Conservation (phyloP, 345 rosid genomes). For the Populus deltoides region DNA sequence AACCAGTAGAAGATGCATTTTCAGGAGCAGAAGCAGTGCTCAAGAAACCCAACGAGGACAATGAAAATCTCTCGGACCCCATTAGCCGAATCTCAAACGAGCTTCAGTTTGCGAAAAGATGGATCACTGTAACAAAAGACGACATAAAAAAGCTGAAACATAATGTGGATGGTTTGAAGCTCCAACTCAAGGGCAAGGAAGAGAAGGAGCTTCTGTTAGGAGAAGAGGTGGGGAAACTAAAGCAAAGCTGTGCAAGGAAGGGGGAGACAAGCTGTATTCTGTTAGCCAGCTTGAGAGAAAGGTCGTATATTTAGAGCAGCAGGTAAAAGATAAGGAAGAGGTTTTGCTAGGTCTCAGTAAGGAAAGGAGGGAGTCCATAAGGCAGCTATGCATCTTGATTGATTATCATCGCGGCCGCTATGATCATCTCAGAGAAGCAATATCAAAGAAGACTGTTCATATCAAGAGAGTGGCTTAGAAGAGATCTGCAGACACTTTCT, state of each 20-base stretch:
- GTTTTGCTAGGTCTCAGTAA: constrained; percentile 2
- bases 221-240: constrained; percentile 5
- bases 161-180: neutral
- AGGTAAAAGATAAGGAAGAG: constrained; percentile 12
- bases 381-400: constrained; percentile 21
- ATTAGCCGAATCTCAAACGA: constrained; percentile 41
- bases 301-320: constrained; percentile 12
- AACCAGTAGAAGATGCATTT: constrained; percentile 26
- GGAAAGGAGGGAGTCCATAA: constrained; percentile 28
- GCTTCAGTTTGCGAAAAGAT: constrained; percentile 37
- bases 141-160: constrained; percentile 15
- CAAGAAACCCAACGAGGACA: constrained; percentile 34
- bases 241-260: neutral
- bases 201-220: neutral
- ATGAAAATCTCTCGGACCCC: constrained; percentile 29
- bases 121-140: constrained; percentile 12
- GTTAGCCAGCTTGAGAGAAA: constrained; percentile 8
- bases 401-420: constrained; percentile 33
- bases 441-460: constrained; percentile 17
- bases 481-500: neutral
- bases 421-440: constrained; percentile 21
- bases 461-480: constrained; percentile 5
- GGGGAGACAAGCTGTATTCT: neutral
- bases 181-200: constrained; percentile 3
- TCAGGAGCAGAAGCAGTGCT: constrained; percentile 31